Base-by-base conservation (phyloP, 2,329 filamentous ascomycete species). In the Exophiala viscosa region DNA sequence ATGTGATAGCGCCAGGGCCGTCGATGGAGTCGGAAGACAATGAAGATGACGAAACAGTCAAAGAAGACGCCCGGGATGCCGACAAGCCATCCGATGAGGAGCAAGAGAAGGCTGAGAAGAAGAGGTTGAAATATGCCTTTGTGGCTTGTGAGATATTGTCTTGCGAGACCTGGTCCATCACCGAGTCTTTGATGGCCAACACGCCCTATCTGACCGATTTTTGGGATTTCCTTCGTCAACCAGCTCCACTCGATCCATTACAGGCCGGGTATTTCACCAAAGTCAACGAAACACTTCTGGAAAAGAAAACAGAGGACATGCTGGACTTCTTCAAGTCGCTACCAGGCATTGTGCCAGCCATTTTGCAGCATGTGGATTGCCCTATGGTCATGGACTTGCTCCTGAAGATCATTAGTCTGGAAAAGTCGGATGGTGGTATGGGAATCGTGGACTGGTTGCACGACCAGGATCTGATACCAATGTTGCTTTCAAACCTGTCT, bases 221-320 rank as follows among this genome's bases (percentile, higher is more conserved):
- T 70, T 99, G 93, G 93, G 77, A 83, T 43, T 99, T 96, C 69
- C 73, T 99, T 63, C 87, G 87, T 67, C 82, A 85, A 50, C 82
- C 88, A n/a, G 81, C 89, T 9, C 89, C 92, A 2, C 80, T 99
- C 50, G 92, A 97, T 68, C 88, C 92, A 34, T 80, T 96, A 5
- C 92, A 97, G 72, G 92, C 93, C 14, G 91, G 91, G 66, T 99
- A 99, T 69, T 99, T 99, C 69, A 96, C 92, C 50, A 99, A 97
- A 69, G 91, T 99, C 66, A 97, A 97, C 70, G 93, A 99, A 73
- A 88, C 90, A n/a, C 75, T 99, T 15, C 86, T 99, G 50, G 93
- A 97, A 69, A 95, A 93, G 73, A 97, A 97, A 79, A 96, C 95
- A 5, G 89, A 95, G 66, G 92, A 96, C 60, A 99, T 97, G 92